Evolutionary conservation across 495 filamentous ascomycete genomes (phyloP).

Genomic region (Cairneyella variabilis): DNA sequence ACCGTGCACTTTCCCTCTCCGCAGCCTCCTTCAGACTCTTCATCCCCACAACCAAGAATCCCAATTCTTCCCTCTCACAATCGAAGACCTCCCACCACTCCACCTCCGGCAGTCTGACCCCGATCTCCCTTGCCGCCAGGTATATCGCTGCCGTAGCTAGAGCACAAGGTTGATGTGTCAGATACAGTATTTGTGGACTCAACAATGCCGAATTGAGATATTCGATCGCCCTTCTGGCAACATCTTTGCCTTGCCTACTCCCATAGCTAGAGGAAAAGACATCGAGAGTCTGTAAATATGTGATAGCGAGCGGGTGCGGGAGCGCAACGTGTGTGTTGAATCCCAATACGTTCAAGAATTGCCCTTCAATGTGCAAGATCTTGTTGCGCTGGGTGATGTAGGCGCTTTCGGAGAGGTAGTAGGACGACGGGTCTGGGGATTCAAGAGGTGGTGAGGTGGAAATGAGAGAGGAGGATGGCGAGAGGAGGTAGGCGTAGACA

Average conservation of each 20-base stretch:
- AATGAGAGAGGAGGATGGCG: conserved; percentile 56
- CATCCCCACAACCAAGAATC: conserved; percentile 88
- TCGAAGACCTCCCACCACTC: conserved; percentile 99
- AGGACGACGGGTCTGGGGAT: conserved; percentile 52
- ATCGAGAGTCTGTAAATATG: conserved; percentile 86
- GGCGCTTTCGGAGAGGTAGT: conserved; percentile 69
- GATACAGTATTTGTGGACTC: conserved; percentile 82
- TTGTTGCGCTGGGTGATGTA: conserved; percentile 60
- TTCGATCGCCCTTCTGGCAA: conserved; percentile 58
- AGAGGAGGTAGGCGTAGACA: conserved; percentile 78
- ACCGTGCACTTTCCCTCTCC: conserved; percentile 35
- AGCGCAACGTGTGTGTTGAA: conserved; percentile 82
- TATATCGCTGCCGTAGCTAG: conserved; percentile 89
- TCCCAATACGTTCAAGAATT: conserved; percentile 67
- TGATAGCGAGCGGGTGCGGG: conserved; percentile 84
- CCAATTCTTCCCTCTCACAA: conserved; percentile 92
- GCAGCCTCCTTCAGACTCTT: conserved; percentile 74
- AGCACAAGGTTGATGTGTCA: conserved; percentile 84
- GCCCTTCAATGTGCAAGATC: conserved; percentile 67
- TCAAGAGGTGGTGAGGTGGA: conserved; percentile 25
- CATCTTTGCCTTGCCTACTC: conserved; percentile 27
- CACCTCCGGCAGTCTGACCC: conserved; percentile 68
- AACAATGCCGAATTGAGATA: conserved; percentile 81
- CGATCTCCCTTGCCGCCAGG: conserved; percentile 75
- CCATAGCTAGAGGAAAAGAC: conserved; percentile 35